Conservation (phyloP, 257 asterid genomes). For the Rauvolfia tetraphylla region DNA sequence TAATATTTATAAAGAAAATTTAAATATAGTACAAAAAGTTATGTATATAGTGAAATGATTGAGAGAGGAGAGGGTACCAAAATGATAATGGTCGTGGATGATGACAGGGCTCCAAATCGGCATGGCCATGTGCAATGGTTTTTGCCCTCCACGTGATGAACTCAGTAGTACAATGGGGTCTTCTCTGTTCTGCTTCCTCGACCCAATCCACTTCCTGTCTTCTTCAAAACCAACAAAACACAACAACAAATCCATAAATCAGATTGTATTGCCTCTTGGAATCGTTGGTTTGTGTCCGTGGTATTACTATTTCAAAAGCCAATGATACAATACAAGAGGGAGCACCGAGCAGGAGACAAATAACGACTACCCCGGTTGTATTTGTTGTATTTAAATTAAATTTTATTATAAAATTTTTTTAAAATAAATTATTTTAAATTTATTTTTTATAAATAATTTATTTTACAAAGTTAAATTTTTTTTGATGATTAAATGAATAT, state of each 20-base stretch:
- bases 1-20: too few species aligned
- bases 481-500: too few species aligned
- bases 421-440: too few species aligned
- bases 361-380: too few species aligned
- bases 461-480: too few species aligned
- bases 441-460: too few species aligned
- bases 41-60: neutral
- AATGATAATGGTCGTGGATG: neutral
- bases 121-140: neutral
- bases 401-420: too few species aligned
- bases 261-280: neutral
- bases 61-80: neutral
- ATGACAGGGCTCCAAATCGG: neutral
- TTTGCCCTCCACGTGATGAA: conserved; percentile 8
- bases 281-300: neutral
- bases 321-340: too few species aligned
- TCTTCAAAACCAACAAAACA: conserved; percentile 3
- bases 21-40: too few species aligned
- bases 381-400: too few species aligned
- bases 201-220: neutral
- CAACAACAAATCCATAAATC: neutral
- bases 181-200: neutral
- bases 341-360: too few species aligned
- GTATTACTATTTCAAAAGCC: too few species aligned
- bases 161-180: neutral